Base-by-base conservation (phyloP, 345 rosid genomes). In the Gossypium rotundifolium region DNA sequence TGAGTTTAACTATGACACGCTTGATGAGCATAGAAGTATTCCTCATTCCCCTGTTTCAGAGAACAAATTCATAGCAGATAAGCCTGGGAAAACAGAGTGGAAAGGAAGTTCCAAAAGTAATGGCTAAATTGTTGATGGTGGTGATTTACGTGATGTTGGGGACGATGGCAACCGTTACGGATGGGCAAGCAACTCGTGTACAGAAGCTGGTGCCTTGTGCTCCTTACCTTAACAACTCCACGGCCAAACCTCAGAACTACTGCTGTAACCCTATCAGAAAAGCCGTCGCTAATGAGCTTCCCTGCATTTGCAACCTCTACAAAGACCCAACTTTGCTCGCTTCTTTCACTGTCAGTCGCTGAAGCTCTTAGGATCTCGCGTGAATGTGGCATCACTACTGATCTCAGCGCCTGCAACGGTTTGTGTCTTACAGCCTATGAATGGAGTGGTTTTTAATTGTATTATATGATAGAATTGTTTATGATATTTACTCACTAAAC, bases 181-280 rank as follows among this genome's bases (percentile, higher is more conserved):
- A 76, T 51, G 82, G 88, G 2, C 91, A 91, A 46, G 0, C 77
- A 0, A 12, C 84, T 1, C 89, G 96, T 68, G 93, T 86, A 44
- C 59, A 71, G 65, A 84, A 85, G 52, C 81, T 91, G 44, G 9
- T 79, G 7, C 68, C 84, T 0, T 89, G 96, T 67, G 59, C 0
- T 46, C 0, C 3, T 0, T 78, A 40, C 77, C 44, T 88, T 23
- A 77, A 72, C 73, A 69, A 69, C 73, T 40, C 83, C 70, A 85
- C 87, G 2, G 38, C 79, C 45, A 79, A 6, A 9, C 93, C 96
- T 14, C 46, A 85, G 6, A 65, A 4, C 25, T 64, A 0, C 4
- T 91, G 93, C 81, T 91, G 96, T 61, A 57, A 70, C 60, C 59
- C 90, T 13, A 87, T 91, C 79, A 87, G 78, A 68, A 83, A 89